phyloP scores from a whole-genome alignment of 768 basidiomycete species.

The Russula olivacea region DNA sequence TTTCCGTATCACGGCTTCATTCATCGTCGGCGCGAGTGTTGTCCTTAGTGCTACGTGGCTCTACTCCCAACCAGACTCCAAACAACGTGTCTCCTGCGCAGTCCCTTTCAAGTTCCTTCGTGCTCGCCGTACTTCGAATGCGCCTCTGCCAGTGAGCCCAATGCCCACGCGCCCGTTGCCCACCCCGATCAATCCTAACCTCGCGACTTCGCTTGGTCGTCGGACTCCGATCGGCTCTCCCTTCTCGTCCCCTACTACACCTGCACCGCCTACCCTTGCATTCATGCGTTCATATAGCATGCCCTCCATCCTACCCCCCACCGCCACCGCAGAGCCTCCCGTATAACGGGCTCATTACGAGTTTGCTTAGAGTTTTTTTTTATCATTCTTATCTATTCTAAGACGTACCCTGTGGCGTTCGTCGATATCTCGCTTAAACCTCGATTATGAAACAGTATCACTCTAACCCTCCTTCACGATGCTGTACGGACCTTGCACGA shows the following conservation, averaged over 20 bases:
- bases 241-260: conserved; percentile 25
- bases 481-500: conserved; percentile 17
- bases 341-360: conserved; percentile 3
- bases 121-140: conserved; percentile 22
- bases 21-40: conserved; percentile 74
- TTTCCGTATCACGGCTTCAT: conserved; percentile 80
- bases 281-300: conserved; percentile 24
- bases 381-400: conserved; percentile 22
- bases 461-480: conserved; percentile 14
- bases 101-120: conserved; percentile 21
- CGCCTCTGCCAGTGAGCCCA: conserved; percentile 15
- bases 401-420: background rate
- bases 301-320: conserved; percentile 20
- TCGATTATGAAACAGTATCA: conserved; percentile 14
- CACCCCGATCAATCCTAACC: conserved; percentile 13
- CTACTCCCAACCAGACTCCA: conserved; percentile 65
- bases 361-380: conserved; percentile 13
- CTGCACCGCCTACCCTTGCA: conserved; percentile 14
- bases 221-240: conserved; percentile 23
- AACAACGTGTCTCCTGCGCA: conserved; percentile 13
- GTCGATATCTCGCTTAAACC: conserved; percentile 5
- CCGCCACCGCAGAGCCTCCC: conserved; percentile 5
- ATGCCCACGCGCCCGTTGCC: conserved; percentile 17
- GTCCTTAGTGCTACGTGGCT: conserved; percentile 89
- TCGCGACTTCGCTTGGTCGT: conserved; percentile 19